Evolutionary conservation across 1,139 yeast genomes (phyloP).

Genomic region (Starmera stellimalicola): DNA sequence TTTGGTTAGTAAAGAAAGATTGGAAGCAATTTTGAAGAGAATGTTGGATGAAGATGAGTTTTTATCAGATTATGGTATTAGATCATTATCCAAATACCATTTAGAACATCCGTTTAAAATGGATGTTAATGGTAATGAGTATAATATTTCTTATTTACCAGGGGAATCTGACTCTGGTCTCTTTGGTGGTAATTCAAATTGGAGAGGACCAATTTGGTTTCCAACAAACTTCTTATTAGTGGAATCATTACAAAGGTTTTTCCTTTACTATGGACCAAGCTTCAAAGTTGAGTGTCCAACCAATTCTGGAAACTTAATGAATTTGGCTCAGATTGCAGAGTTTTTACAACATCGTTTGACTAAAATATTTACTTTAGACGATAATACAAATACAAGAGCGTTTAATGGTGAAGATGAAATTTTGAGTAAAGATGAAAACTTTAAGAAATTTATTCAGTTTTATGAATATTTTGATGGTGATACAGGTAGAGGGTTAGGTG

Average conservation of each 20-base stretch:
- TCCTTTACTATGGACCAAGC: conserved; percentile 80
- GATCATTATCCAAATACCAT: conserved; percentile 85
- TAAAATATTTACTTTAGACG: conserved; percentile 67
- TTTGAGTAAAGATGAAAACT: conserved; percentile 61
- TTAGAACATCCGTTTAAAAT: conserved; percentile 79
- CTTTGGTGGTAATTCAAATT: conserved; percentile 95
- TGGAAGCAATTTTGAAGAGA: conserved; percentile 64
- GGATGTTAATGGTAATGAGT: conserved; percentile 75
- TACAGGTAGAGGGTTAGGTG: conserved; percentile 90
- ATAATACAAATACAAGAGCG: conserved; percentile 58
- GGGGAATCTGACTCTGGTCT: conserved; percentile 93
- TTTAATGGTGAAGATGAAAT: conserved; percentile 64
- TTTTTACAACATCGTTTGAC: conserved; percentile 84
- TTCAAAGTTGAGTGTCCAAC: conserved; percentile 87
- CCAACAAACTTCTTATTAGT: conserved; percentile 84
- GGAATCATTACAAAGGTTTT: conserved; percentile 84
- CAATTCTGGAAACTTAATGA: conserved; percentile 73
- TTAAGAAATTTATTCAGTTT: conserved; percentile 71
- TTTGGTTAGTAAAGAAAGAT: conserved; percentile 73
- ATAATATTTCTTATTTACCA: conserved; percentile 71
- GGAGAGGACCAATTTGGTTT: conserved; percentile 99
- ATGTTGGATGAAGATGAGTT: conserved; percentile 89
- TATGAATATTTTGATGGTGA: conserved; percentile 94
- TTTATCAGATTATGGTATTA: conserved; percentile 76
- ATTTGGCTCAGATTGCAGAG: conserved; percentile 89